Evolutionary conservation across 768 basidiomycete species (phyloP), one percentile per base, ranked within the genome.

Genomic region (Mycena galopus): DNA sequence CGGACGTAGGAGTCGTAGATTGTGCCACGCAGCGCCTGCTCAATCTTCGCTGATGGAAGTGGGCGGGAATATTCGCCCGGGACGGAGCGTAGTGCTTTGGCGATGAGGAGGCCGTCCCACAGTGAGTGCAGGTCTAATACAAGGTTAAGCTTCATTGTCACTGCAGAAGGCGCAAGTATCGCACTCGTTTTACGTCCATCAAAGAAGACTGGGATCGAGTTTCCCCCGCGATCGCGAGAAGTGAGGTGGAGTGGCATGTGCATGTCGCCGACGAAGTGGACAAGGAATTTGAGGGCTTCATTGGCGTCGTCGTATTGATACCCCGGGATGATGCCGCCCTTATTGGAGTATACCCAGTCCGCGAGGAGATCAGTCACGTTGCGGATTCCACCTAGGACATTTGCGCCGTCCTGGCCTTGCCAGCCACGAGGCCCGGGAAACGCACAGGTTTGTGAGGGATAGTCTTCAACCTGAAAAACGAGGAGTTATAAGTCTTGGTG

Each of bases 1-100:
- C 97, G 93, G 70, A 99, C 88, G 81, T 92, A 95, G 0, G 94
- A 88, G 82, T 96, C 94, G 81, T 96, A 97, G 77, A 96, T 96
- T 6, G 93, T 89, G 4, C 92, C 94, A 23, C 89, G 89, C 16
- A 98, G 87, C 14, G 88, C 80, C 30, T 78, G 79, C 76, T 96
- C 95, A 61, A 96, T 86, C 59, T 88, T 86, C 6, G 85, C 84
- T 73, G 89, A 87, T 6, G 95, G 92, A 0, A 97, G 84, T 0
- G 94, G 95, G 0, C 73, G 81, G 3, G 93, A 89, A 79, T 99
- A 99, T 81, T 98, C 97, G 25, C 70, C 63, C 0, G 91, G 88
- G 0, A 94, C 87, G 33, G 88, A 88, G 37, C 96, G 91, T 67
- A 99, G 86, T 23, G 91, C 89, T 81, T 96, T 92, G 6, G 95